These are phyloP conservation scores for Hanseniaspora valbyensis DNA, from an alignment of 805 yeast genomes.

Conservation along the genomic window DNA sequence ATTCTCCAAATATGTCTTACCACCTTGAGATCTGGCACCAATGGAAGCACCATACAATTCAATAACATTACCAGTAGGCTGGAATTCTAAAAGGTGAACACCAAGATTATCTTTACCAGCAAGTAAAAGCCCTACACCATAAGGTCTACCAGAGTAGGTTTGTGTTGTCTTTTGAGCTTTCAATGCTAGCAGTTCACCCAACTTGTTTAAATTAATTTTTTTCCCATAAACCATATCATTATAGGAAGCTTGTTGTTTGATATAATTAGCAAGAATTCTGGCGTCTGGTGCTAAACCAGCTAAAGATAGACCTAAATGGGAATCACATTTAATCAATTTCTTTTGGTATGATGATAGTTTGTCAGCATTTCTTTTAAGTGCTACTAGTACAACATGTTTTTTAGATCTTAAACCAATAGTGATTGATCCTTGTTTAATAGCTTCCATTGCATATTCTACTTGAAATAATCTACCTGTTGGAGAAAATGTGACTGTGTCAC, in stretches of 20 bases:
- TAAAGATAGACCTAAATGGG: slow-evolving; percentile 85
- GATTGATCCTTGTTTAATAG: slow-evolving; percentile 96
- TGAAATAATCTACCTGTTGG: slow-evolving; percentile 98
- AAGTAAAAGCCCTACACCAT: slow-evolving; percentile 89
- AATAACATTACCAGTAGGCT: slow-evolving; percentile 86
- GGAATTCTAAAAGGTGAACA: slow-evolving; percentile 87
- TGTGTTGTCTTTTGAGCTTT: slow-evolving; percentile 97
- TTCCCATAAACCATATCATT: slow-evolving; percentile 77
- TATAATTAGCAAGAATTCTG: slow-evolving; percentile 75
- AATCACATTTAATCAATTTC: slow-evolving; percentile 83
- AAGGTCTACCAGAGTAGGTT: slow-evolving; percentile 91
- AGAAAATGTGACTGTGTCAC: slow-evolving; percentile 95
- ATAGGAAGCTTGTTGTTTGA: slow-evolving; percentile 85
- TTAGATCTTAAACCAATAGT: slow-evolving; percentile 87
- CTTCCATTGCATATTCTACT: slow-evolving; percentile 94
- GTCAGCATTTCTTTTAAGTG: slow-evolving; percentile 91
- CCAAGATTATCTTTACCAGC: slow-evolving; percentile 91
- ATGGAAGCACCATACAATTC: slow-evolving; percentile 91
- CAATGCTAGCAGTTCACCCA: slow-evolving; percentile 79
- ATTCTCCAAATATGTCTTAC: slow-evolving; percentile 88
- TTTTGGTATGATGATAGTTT: slow-evolving; percentile 94
- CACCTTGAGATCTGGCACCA: slow-evolving; percentile 98
- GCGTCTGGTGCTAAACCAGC: slow-evolving; percentile 99
- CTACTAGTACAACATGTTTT: slow-evolving; percentile 82
- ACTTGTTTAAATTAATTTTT: slow-evolving; percentile 70